Evolutionary conservation across 1,284 basidiomycete genomes (phyloP), one percentile per base, ranked within the genome.

Genomic region (Boletus semigastroideus): DNA sequence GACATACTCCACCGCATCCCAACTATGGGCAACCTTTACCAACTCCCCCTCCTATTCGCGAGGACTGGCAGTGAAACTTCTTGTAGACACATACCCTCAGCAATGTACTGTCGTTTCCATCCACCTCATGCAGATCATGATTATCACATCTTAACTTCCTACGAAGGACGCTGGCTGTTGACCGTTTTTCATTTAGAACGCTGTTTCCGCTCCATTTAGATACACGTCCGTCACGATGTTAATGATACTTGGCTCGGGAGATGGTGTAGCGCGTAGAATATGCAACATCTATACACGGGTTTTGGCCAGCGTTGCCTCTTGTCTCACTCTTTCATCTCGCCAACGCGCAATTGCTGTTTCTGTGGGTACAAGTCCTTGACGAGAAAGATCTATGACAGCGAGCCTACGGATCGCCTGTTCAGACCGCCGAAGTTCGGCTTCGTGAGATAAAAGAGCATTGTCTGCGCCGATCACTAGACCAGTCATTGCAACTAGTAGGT

Each of bases 291-390:
- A 52, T 53, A 34, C 33, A 44, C 38, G 48, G 39, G 28, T 42
- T 20, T 53, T 42, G 45, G 33, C 47, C 11, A 42, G 42, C 9
- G 40, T 42, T 42, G 42, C 42, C 34, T 28, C 59, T 27, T 53
- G 52, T 42, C 42, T 60, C 33, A 49, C 74, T 59, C 65, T 68
- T 55, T 72, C 73, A 19, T 75, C 78, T 64, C 82, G 86, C 92
- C 92, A 94, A 65, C 83, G 84, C 37, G 82, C 76, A 42, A 94
- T 93, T 62, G 90, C 90, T 11, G 84, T 83, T 69, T 94, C 92
- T 9, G 90, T 92, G 5, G 85, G 83, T 52, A 94, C 80, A 43
- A 90, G 75, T 17, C 91, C 91, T 55, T 80, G 78, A 36, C 80
- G 77, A 13, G 86, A 83, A 49, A 94, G 78, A 48, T 90, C 89